Base-by-base conservation (phyloP, 139 green algal genomes). In the Auxenochlorella protothecoides region DNA sequence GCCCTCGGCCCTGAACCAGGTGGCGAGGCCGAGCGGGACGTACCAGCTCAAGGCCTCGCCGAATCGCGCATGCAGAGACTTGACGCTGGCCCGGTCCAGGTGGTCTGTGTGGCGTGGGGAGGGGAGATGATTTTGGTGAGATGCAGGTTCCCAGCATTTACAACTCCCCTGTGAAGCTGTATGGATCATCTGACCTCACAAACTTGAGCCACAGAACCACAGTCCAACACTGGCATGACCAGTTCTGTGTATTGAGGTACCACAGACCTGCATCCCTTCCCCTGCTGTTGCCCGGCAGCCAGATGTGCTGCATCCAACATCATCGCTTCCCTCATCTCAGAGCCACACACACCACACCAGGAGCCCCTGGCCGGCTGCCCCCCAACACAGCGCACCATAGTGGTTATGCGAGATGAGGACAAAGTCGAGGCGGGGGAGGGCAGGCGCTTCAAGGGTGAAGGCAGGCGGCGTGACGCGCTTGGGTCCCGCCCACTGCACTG, bases 351-450 rank as follows among this genome's bases (percentile, higher is more conserved):
- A 44, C 27, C 27, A 44, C 27, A 44, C 27, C 27, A 44, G 27
- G 27, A 44, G 27, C 27, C 27, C 27, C 27, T 44, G 27, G 27
- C 27, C 27, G 27, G 27, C 27, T 44, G 27, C 27, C 27, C 27
- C 1, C 27, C 27, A 44, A 44, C 27, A 44, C 27, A 44, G 27
- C 27, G 27, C 13, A 72, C 68, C 71, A 66, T 90, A 92, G 71
- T 93, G 85, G 69, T 89, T 89, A 80, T 94, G 87, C 27, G 68
- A 85, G 55, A 95, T 80, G 5, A 93, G 63, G 5, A 95, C 86
- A 57, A 86, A 86, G 75, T 94, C 86, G 4, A 94, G 62, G 13
- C 73, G 15, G 3, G 82, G 84, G 11, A 92, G 66, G 16, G 74
- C 44, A 15, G 72, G 68, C 61, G 76, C 62, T 9, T 81, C 67